Evolutionary conservation across 352 stramenopile species (phyloP).

Genomic region (Saprolegnia diclina): DNA sequence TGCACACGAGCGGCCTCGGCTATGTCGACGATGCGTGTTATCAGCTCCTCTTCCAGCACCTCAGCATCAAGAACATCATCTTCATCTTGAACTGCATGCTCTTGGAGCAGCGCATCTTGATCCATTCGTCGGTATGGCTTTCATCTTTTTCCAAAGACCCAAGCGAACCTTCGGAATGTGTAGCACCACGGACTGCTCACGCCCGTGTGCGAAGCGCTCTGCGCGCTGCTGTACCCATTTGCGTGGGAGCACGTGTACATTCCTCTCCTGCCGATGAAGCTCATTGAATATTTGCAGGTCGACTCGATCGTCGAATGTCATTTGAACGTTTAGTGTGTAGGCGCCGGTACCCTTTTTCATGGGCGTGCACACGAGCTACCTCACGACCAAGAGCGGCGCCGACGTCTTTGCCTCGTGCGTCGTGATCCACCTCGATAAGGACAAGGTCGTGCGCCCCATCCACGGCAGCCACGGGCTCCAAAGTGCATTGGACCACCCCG

Average conservation of each 20-base stretch:
- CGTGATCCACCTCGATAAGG: slow-evolving; percentile 76
- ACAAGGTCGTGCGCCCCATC: slow-evolving; percentile 75
- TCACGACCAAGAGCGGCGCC: slow-evolving; percentile 58
- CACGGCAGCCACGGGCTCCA: slow-evolving; percentile 43
- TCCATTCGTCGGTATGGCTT: slow-evolving; percentile 80
- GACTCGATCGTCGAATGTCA: not conserved
- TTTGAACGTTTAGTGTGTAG: slow-evolving; percentile 29
- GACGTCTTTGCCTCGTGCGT: slow-evolving; percentile 78
- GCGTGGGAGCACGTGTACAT: slow-evolving; percentile 84
- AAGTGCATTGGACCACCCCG: slow-evolving; percentile 34
- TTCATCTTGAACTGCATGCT: slow-evolving; percentile 78
- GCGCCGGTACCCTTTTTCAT: slow-evolving; percentile 82
- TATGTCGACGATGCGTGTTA: slow-evolving; percentile 77
- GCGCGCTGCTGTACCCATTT: slow-evolving; percentile 76
- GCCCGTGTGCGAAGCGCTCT: slow-evolving; percentile 70
- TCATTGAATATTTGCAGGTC: slow-evolving; percentile 80
- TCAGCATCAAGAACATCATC: slow-evolving; percentile 74
- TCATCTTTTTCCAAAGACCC: too few relatives aligned
- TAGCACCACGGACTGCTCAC: slow-evolving; percentile 67
- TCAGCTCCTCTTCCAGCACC: slow-evolving; percentile 71
- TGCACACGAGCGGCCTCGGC: slow-evolving; percentile 50
- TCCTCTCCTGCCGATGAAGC: slow-evolving; percentile 68
- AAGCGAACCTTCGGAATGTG: not conserved
- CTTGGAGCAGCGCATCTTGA: slow-evolving; percentile 73
- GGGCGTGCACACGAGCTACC: slow-evolving; percentile 74